Evolutionary conservation across 148 eudicot species (phyloP).

Genomic region (Suaeda aralocaspica): DNA sequence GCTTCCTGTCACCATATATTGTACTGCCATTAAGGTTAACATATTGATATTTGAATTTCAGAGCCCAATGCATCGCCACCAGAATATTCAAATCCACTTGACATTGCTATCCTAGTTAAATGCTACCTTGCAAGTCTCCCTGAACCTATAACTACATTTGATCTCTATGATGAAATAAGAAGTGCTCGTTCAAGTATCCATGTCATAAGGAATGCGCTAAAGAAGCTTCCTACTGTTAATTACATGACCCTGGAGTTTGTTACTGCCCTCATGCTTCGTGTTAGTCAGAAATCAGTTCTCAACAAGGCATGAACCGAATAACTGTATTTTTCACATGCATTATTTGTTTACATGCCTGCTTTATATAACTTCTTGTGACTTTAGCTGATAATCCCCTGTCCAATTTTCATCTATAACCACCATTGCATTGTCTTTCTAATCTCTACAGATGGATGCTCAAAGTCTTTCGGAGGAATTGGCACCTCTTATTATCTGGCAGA

Average conservation of each 20-base stretch:
- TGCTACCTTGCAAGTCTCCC: slow-evolving; percentile 95
- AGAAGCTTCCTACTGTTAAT: slow-evolving; percentile 85
- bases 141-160: slow-evolving; percentile 74
- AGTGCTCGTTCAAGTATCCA: slow-evolving; percentile 63
- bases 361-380: not conserved
- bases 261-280: slow-evolving; percentile 82
- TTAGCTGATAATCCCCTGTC: not conserved
- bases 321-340: not conserved
- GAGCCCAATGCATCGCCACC: slow-evolving; percentile 73
- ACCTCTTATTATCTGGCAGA: slow-evolving; percentile 79
- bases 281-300: slow-evolving; percentile 88
- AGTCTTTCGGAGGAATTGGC: slow-evolving; percentile 90
- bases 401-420: too few species aligned
- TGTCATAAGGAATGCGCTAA: slow-evolving; percentile 63
- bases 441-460: slow-evolving; percentile 75
- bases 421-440: slow-evolving; percentile 2
- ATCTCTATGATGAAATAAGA: slow-evolving; percentile 68
- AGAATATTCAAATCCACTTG: slow-evolving; percentile 60
- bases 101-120: slow-evolving; percentile 75
- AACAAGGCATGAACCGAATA: slow-evolving; percentile 55
- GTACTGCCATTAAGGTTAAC: slow-evolving; percentile 10
- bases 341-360: not conserved
- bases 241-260: slow-evolving; percentile 88
- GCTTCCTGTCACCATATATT: not conserved
- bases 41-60: slow-evolving; percentile 28